These are phyloP conservation scores for Orbilia oligospora DNA, from an alignment of 2,329 filamentous ascomycete genomes.

Conservation along the genomic window DNA sequence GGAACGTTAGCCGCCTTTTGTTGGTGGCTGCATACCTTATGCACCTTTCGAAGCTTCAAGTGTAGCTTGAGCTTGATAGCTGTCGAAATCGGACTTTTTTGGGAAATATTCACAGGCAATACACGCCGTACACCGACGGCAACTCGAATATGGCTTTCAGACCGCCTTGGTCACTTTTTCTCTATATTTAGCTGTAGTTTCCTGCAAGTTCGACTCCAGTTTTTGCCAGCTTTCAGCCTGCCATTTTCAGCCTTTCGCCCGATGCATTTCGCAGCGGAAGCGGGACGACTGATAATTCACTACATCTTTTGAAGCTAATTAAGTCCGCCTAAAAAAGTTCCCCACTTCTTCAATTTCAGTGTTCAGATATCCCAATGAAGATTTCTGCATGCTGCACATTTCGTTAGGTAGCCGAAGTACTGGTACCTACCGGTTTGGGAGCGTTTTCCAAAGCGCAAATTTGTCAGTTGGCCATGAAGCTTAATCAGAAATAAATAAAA, in stretches of 20 bases:
- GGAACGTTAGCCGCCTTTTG: slow-evolving; percentile 59
- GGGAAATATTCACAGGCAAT: slow-evolving; percentile 1
- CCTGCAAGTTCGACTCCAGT: slow-evolving; percentile 14
- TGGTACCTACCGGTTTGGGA: slow-evolving; percentile 1
- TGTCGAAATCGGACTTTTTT: slow-evolving; percentile 3
- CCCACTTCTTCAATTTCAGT: slow-evolving; percentile 27
- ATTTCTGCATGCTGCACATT: slow-evolving; percentile 9
- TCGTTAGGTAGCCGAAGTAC: slow-evolving; percentile 9
- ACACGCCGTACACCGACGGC: slow-evolving; percentile 15
- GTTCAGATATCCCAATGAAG: slow-evolving; percentile 12
- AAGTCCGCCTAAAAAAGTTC: slow-evolving; percentile 31
- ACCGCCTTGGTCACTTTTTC: slow-evolving; percentile 12
- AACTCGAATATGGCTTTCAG: slow-evolving; percentile 13
- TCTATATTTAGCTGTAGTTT: slow-evolving; percentile 26
- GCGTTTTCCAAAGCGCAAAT: not conserved
- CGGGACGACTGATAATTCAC: not conserved
- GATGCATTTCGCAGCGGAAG: slow-evolving; percentile 17
- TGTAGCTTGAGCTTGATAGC: slow-evolving; percentile 30
- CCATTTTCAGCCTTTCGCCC: slow-evolving; percentile 38
- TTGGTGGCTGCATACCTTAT: slow-evolving; percentile 48
- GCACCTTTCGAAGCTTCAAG: slow-evolving; percentile 20
- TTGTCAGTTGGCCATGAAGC: not conserved
- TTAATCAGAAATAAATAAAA: not conserved
- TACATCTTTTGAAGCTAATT: slow-evolving; percentile 26
- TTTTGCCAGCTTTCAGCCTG: slow-evolving; percentile 24